These are phyloP conservation scores for Starmerella davenportii DNA, from an alignment of 805 yeast species.

Conservation along the genomic window DNA sequence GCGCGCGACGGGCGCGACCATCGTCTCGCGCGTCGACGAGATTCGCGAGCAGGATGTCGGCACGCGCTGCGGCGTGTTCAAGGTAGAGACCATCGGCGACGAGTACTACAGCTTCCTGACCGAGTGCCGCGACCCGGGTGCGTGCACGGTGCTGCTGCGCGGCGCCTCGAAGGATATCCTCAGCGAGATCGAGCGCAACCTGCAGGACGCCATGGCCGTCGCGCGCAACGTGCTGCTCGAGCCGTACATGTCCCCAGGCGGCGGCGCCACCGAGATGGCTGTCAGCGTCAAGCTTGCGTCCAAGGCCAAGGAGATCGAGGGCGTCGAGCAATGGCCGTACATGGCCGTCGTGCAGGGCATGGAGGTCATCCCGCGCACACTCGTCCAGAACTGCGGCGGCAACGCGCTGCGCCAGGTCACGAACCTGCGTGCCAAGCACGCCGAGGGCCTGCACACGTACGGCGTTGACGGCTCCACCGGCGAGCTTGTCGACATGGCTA, in stretches of 20 bases:
- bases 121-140: constrained; percentile 68
- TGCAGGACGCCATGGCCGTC: constrained; percentile 97
- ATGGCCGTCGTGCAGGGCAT: constrained; percentile 97
- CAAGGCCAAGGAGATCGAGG: constrained; percentile 80
- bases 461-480: constrained; percentile 95
- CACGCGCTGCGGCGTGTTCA: constrained; percentile 70
- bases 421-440: constrained; percentile 89
- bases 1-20: constrained; percentile 93
- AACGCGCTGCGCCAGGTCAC: constrained; percentile 81
- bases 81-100: constrained; percentile 90
- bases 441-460: constrained; percentile 64
- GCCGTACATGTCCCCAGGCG: constrained; percentile 93
- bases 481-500: constrained; percentile 85
- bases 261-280: constrained; percentile 99
- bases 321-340: constrained; percentile 96
- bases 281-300: constrained; percentile 75
- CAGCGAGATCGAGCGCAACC: constrained; percentile 88
- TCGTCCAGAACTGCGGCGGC: constrained; percentile 95
- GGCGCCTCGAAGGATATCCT: constrained; percentile 95
- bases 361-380: constrained; percentile 95
- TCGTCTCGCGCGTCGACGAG: constrained; percentile 90
- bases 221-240: constrained; percentile 87
- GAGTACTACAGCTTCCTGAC: constrained; percentile 82
- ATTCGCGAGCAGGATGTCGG: constrained; percentile 83
- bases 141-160: constrained; percentile 81